A percentile compares a stretch with the other conserved stretches of the same genome.
Evolutionary conservation across 2,329 filamentous ascomycete species (phyloP).

Genomic region (Sporothrix inflata): DNA sequence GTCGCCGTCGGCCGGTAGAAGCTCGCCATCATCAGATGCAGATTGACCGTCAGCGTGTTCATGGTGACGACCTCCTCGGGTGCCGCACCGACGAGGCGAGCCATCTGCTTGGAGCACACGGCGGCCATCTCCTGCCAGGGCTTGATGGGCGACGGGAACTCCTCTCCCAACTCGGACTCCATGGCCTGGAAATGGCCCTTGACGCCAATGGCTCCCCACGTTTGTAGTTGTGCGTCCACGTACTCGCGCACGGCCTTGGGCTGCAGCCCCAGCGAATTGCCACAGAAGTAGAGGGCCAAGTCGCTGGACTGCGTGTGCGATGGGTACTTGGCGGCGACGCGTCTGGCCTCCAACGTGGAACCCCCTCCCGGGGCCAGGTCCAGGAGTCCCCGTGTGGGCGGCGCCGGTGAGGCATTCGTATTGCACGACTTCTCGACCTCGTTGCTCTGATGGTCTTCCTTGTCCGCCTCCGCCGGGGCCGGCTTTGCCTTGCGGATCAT

Average conservation of each 20-base stretch:
- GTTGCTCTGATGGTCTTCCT: no score
- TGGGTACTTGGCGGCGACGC: background rate
- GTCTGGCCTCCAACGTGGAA: background rate
- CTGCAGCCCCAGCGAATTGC: slow-evolving; percentile 86
- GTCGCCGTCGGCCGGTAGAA: slow-evolving; percentile 73
- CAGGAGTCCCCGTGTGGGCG: background rate
- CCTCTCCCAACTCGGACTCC: slow-evolving; percentile 47
- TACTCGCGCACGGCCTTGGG: slow-evolving; percentile 69
- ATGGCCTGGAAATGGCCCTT: slow-evolving; percentile 78
- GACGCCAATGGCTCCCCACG: slow-evolving; percentile 84
- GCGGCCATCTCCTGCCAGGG: slow-evolving; percentile 82
- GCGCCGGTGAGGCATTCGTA: no score
- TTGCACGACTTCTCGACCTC: no score
- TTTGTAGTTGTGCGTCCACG: slow-evolving; percentile 73
- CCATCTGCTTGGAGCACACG: slow-evolving; percentile 69
- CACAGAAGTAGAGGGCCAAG: slow-evolving; percentile 77
- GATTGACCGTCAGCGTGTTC: slow-evolving; percentile 81
- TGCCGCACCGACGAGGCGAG: slow-evolving; percentile 73
- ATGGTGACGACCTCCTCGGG: slow-evolving; percentile 84
- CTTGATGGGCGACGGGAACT: slow-evolving; percentile 55
- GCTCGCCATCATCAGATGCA: slow-evolving; percentile 81
- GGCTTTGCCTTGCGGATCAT: slow-evolving; percentile 44
- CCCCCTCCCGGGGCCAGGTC: background rate
- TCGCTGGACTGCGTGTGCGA: slow-evolving; percentile 45
- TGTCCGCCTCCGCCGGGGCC: background rate